These are phyloP conservation scores for Massarina eburnea DNA, from an alignment of 2,329 filamentous ascomycete genomes.

Conservation along the genomic window DNA sequence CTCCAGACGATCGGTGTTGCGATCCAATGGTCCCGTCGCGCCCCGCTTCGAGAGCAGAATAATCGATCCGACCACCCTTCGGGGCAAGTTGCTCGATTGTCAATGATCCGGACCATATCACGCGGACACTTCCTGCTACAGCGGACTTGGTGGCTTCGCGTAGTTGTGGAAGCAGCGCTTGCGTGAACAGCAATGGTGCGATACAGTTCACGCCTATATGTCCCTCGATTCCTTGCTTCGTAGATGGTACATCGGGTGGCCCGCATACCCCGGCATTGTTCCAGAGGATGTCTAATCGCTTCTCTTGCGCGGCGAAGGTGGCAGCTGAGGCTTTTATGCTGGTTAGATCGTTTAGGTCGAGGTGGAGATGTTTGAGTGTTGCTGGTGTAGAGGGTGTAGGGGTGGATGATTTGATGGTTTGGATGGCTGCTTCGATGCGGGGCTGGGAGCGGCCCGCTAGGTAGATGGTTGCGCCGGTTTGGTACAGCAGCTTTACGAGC, in stretches of 20 bases:
- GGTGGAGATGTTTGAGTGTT: conserved; percentile 17
- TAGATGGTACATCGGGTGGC: conserved; percentile 15
- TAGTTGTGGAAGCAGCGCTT: conserved; percentile 39
- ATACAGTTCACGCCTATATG: conserved; percentile 45
- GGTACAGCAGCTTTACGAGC: conserved; percentile 55
- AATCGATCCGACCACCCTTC: conserved; percentile 5
- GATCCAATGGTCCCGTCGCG: neutral
- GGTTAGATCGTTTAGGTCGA: conserved; percentile 46
- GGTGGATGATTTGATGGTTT: conserved; percentile 46
- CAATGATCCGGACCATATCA: conserved; percentile 31
- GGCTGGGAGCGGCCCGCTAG: conserved; percentile 50
- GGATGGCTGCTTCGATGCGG: conserved; percentile 41
- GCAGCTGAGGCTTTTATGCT: conserved; percentile 35
- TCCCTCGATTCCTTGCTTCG: conserved; percentile 17
- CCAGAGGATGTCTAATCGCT: conserved; percentile 44
- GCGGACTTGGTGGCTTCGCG: conserved; percentile 23
- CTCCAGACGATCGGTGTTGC: too few species aligned
- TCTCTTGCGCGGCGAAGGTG: conserved; percentile 40
- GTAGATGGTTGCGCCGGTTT: conserved; percentile 56
- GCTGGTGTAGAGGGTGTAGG: conserved; percentile 22
- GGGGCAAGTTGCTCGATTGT: conserved; percentile 7
- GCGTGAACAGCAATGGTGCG: conserved; percentile 41
- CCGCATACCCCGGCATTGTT: conserved; percentile 37
- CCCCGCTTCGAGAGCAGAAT: conserved; percentile 1
- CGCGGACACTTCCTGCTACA: conserved; percentile 29